Evolutionary conservation across 306 rosid genomes (phyloP), one percentile per base, ranked within the genome.

Genomic region (Rosa persica): DNA sequence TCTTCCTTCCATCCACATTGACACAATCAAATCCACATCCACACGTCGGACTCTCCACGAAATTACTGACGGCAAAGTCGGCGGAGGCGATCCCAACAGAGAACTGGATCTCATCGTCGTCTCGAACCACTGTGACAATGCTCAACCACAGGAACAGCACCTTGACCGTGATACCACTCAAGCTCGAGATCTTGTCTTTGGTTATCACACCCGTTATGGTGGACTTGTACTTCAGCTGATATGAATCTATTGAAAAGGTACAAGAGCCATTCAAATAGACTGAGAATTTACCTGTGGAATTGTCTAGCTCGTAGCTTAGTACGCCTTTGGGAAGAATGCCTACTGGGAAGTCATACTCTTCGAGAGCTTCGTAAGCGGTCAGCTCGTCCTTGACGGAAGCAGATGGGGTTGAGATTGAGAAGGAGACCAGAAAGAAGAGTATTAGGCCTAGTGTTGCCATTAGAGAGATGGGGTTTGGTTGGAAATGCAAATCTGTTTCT

Each of bases 21-120:
- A 81, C 84, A 80, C 92, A 91, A 69, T 91, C 91, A 76, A 89
- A 86, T 23, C 91, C 89, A 42, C 96, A 86, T 4, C 93, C 89
- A 77, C 90, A 87, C 43, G 81, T 77, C 10, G 91, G 88, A 13
- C 87, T 79, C 81, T 89, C 90, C 0, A 13, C 22, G 61, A 90
- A 90, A 39, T 83, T 90, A 69, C 66, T 61, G 11, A 86, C 87
- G 2, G 76, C 34, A 62, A 87, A 86, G 30, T 84, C 85, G 0
- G 88, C 89, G n/a, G 88, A 81, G 55, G 83, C 88, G 3, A 89
- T 81, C 2, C 93, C 93, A 16, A 91, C 89, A 0, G 91, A 89
- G 86, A 89, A 87, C 43, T 78, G 39, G 9, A 89, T 81, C 82
- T 82, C 83, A 22, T 78, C 86, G 19, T 78, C 84, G 0, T 73